A percentile compares a stretch with the other conserved stretches of the same genome.
phyloP scores from a whole-genome alignment of 345 rosid species.

The Brassica napus region DNA sequence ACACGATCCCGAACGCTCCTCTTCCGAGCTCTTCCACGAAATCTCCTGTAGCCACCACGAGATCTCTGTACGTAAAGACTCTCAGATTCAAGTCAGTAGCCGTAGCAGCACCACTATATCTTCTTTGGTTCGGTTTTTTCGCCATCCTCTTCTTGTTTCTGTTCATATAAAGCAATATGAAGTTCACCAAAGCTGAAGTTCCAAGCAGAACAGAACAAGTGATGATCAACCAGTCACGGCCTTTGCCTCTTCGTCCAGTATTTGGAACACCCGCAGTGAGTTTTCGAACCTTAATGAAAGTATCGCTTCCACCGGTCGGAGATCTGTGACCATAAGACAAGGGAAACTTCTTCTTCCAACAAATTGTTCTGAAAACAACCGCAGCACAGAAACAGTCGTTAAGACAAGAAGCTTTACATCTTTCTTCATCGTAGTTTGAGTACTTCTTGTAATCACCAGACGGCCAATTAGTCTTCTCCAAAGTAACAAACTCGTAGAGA shows the following conservation, averaged over 20 bases:
- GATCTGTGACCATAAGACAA: constrained; percentile 47
- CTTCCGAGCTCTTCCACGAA: constrained; percentile 48
- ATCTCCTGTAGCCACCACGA: constrained; percentile 40
- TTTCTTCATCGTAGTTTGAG: constrained; percentile 36
- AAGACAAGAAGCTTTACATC: constrained; percentile 53
- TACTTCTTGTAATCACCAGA: constrained; percentile 43
- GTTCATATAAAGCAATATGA: background rate
- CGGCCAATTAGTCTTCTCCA: constrained; percentile 45
- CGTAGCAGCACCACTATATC: background rate
- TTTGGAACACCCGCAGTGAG: background rate
- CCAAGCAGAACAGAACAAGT: constrained; percentile 12
- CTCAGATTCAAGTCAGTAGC: constrained; percentile 40
- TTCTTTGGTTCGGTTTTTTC: background rate
- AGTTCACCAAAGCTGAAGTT: constrained; percentile 15
- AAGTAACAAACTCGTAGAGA: constrained; percentile 30
- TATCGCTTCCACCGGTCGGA: constrained; percentile 27
- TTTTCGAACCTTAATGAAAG: constrained; percentile 44
- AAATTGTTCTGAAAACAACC: constrained; percentile 40
- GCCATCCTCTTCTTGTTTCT: background rate
- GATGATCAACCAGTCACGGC: constrained; percentile 14
- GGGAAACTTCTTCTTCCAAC: constrained; percentile 61
- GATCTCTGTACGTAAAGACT: constrained; percentile 44
- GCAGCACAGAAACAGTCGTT: constrained; percentile 57
- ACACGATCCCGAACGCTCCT: constrained; percentile 51
- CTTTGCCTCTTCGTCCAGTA: background rate